Base-by-base conservation (phyloP, 2,329 filamentous ascomycete genomes). In the Rhinocladiella similis region DNA sequence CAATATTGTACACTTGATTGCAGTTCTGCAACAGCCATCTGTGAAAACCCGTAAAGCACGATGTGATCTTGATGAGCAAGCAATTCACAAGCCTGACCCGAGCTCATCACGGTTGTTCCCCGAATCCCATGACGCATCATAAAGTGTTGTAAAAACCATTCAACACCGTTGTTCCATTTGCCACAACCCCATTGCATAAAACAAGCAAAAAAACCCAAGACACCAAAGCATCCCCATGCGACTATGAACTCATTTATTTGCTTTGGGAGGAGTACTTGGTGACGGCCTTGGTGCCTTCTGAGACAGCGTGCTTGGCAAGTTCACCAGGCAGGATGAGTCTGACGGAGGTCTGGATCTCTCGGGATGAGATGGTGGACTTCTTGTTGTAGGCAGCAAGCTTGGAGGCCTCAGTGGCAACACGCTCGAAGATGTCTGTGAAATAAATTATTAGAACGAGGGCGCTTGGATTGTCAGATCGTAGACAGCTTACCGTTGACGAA, bases 321-420 rank as follows among this genome's bases (percentile, higher is more conserved):
- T 99, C 94, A 81, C 94, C 94, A 46, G 94, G 94, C 53, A 99
- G 89, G 80, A 99, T 99, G 62, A 99, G 87, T 67, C 94, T 89
- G 69, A 99, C 94, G 68, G 94, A 97, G 69, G 94, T 99, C 85
- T 99, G 94, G 75, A 99, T 99, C 82, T 99, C 94, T 73, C 94
- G 89, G 67, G 94, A 97, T 53, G 93, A 97, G 80, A 99, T 99
- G 75, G 94, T 99, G 50, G 93, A 97, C 86, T 99, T 99, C 89
- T 97, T 99, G 89, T 99, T 99, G 85, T 99, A 99, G 64, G 94
- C 94, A 68, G 94, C 94, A 61, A 99, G 88, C 88, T 99, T 99
- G 75, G 91, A 96, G 50, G 94, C 94, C 81, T 99, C 94, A 58
- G 94, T 97, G 65, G 94, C 94, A 69, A 99, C 93, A 70, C 94